These are phyloP conservation scores for Picea engelmannii DNA, from an alignment of 83 land plant genomes.

Conservation along the genomic window DNA sequence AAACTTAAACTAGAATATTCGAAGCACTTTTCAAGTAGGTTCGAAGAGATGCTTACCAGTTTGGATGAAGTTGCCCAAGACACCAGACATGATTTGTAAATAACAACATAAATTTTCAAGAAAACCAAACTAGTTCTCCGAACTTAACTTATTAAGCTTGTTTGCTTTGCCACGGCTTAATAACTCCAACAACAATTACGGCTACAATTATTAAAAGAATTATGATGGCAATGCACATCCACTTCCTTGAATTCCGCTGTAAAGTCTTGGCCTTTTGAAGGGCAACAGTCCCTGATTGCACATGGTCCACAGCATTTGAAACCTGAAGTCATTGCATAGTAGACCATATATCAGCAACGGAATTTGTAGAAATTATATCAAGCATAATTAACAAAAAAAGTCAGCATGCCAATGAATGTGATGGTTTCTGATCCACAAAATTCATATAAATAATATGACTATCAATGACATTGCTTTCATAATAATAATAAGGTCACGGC, in stretches of 20 bases:
- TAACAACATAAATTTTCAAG: too few relatives aligned
- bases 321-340: constrained; percentile 49
- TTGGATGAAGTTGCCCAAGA: too few relatives aligned
- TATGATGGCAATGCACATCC: constrained; percentile 98
- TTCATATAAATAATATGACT: neutral
- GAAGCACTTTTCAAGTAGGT: too few relatives aligned
- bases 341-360: neutral
- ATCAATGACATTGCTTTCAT: neutral
- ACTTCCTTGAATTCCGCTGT: constrained; percentile 78
- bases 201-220: constrained; percentile 69
- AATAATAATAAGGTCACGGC: too few relatives aligned
- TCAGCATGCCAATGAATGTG: neutral
- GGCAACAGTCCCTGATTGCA: constrained; percentile 71
- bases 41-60: too few relatives aligned
- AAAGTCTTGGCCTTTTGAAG: constrained; percentile 83
- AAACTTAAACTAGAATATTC: too few relatives aligned
- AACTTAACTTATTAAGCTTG: constrained; percentile 18
- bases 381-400: neutral
- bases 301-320: constrained; percentile 84
- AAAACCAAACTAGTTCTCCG: too few relatives aligned
- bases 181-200: constrained; percentile 68
- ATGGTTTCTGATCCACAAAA: neutral
- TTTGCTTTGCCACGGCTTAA: constrained; percentile 84
- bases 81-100: too few relatives aligned
- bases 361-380: neutral